phyloP scores from a whole-genome alignment of 1,284 basidiomycete genomes.

The Taiwanofungus camphoratus region DNA sequence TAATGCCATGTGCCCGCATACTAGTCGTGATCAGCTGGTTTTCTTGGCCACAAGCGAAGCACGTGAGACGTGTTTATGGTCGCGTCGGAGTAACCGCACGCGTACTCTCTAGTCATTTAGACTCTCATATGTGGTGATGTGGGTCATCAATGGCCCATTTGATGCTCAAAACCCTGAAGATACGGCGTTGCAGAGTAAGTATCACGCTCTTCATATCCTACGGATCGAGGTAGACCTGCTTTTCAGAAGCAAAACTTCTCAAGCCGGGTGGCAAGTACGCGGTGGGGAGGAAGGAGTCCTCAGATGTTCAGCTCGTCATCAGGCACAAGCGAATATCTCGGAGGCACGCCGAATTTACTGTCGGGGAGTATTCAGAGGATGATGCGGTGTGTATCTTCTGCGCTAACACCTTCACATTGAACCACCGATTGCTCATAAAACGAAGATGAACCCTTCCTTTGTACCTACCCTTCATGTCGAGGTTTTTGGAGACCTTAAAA shows the following conservation, averaged over 20 bases:
- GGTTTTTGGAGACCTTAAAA: constrained; percentile 1
- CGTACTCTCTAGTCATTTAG: no score
- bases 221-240: not conserved
- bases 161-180: constrained; percentile 35
- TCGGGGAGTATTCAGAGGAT: constrained; percentile 42
- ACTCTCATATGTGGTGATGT: no score
- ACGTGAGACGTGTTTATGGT: no score
- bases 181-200: constrained; percentile 34
- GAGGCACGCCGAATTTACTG: constrained; percentile 48
- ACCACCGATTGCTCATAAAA: not conserved
- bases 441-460: constrained; percentile 15
- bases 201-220: not conserved
- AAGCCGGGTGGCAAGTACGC: constrained; percentile 48
- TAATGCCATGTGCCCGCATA: no score
- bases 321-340: constrained; percentile 58
- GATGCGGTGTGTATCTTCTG: constrained; percentile 42
- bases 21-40: no score
- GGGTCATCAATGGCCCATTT: constrained; percentile 48
- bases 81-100: no score
- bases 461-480: constrained; percentile 13
- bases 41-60: no score
- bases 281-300: constrained; percentile 56
- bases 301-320: constrained; percentile 38
- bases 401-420: not conserved
- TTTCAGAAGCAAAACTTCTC: constrained; percentile 53